phyloP scores from a whole-genome alignment of 768 basidiomycete genomes.

The Xanthoconium purpureum region DNA sequence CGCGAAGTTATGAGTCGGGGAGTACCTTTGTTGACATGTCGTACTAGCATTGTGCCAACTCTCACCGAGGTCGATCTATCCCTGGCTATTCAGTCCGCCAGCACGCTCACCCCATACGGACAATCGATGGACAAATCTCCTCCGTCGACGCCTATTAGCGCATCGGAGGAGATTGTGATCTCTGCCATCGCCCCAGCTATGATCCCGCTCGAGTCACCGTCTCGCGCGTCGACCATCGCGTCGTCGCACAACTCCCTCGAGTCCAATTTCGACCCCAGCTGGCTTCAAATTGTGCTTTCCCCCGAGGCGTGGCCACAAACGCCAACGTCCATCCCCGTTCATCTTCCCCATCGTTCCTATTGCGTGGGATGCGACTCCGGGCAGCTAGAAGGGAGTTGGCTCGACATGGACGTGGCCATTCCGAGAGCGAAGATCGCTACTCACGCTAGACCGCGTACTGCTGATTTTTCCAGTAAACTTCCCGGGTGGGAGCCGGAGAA shows the following conservation, averaged over 20 bases:
- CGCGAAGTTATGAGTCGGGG: neutral
- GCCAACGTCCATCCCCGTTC: conserved; percentile 17
- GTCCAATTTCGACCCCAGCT: conserved; percentile 25
- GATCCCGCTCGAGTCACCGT: conserved; percentile 25
- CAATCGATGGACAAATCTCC: conserved; percentile 5
- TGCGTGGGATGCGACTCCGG: conserved; percentile 1
- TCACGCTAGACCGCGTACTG: neutral
- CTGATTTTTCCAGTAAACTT: neutral
- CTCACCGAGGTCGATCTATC: conserved; percentile 27
- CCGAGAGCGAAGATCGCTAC: neutral
- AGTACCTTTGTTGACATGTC: conserved; percentile 7
- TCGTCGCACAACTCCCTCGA: conserved; percentile 34
- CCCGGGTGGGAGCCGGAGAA: neutral
- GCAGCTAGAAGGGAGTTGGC: neutral
- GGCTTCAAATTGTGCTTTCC: neutral
- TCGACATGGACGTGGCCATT: conserved; percentile 1
- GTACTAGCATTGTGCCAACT: conserved; percentile 12
- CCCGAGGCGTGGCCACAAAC: conserved; percentile 22
- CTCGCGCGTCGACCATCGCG: conserved; percentile 18
- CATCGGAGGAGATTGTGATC: conserved; percentile 12
- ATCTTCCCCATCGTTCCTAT: conserved; percentile 3
- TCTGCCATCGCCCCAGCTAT: conserved; percentile 7
- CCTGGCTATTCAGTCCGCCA: conserved; percentile 7
- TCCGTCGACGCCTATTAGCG: neutral
- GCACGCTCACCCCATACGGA: conserved; percentile 7